These are phyloP conservation scores for Coleophoma crateriformis DNA, from an alignment of 2,329 filamentous ascomycete species.

Conservation along the genomic window DNA sequence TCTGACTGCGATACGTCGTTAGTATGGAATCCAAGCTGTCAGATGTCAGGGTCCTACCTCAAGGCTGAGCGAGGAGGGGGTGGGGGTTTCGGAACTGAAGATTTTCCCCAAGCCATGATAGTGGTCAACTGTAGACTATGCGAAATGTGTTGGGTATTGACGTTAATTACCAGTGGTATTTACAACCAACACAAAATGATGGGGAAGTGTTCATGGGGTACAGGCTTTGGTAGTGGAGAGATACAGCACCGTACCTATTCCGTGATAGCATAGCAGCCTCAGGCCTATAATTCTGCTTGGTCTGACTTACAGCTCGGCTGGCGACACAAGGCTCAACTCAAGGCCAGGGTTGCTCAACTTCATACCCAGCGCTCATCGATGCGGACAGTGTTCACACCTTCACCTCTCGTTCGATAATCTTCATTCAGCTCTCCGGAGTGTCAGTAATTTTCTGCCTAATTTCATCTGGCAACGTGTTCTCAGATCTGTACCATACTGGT, in stretches of 20 bases:
- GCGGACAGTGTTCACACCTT: conserved; percentile 14
- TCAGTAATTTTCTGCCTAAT: background rate
- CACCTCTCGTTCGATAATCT: background rate
- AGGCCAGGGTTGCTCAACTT: conserved; percentile 6
- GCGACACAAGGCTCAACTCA: background rate
- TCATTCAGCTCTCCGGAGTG: too few relatives aligned
- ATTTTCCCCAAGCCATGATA: conserved; percentile 29
- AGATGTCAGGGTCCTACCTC: conserved; percentile 16
- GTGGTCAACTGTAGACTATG: background rate
- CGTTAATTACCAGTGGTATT: background rate
- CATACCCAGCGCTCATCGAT: conserved; percentile 5
- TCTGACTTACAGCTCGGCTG: background rate
- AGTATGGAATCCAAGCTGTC: background rate
- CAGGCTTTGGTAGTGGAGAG: too few relatives aligned
- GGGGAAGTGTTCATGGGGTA: too few relatives aligned
- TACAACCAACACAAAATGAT: too few relatives aligned
- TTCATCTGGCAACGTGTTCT: conserved; percentile 22
- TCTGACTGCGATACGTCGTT: conserved; percentile 29
- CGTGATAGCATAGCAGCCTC: background rate
- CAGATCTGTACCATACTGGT: conserved; percentile 4
- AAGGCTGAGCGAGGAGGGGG: conserved; percentile 26
- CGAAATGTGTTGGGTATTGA: background rate
- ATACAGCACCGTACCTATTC: background rate
- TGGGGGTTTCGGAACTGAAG: conserved; percentile 17
- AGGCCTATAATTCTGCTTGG: background rate